Percentiles rank a stretch among this genome's conserved stretches.
Evolutionary conservation across 192 early-diverging fungal genomes (phyloP).

Genomic region (Entrophospora sp.): DNA sequence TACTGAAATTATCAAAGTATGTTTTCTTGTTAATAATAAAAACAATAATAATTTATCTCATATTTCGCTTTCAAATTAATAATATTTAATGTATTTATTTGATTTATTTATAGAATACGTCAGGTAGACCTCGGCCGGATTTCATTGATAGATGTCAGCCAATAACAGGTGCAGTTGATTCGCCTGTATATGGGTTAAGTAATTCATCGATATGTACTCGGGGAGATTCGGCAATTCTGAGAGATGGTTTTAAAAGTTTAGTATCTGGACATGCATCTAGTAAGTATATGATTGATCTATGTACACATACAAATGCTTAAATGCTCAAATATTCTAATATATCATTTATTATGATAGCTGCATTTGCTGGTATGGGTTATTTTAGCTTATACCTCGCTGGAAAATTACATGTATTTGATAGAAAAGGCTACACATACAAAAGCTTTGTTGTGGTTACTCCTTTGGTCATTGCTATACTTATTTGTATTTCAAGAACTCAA

Average conservation of each 20-base stretch:
- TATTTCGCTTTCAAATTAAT: too few species aligned
- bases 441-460: slow-evolving; percentile 54
- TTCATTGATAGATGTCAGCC: slow-evolving; percentile 42
- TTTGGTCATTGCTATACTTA: slow-evolving; percentile 43
- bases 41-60: too few species aligned
- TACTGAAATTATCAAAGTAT: slow-evolving; percentile 44
- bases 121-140: slow-evolving; percentile 44
- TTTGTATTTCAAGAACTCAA: slow-evolving; percentile 55
- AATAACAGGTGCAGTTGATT: slow-evolving; percentile 16
- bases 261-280: slow-evolving; percentile 82
- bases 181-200: slow-evolving; percentile 45
- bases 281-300: slow-evolving; percentile 16
- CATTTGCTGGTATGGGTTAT: slow-evolving; percentile 67
- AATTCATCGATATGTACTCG: slow-evolving; percentile 52
- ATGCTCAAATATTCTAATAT: too few species aligned
- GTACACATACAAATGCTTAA: not conserved
- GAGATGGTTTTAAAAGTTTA: slow-evolving; percentile 80
- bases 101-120: slow-evolving; percentile 28
- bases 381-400: slow-evolving; percentile 63
- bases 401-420: slow-evolving; percentile 64
- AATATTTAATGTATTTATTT: not conserved
- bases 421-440: slow-evolving; percentile 60
- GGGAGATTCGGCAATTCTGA: slow-evolving; percentile 38
- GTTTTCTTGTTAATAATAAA: not conserved
- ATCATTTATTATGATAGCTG: slow-evolving; percentile 26